Conservation (phyloP, 352 stramenopile genomes). For the Phytopythium vexans region DNA sequence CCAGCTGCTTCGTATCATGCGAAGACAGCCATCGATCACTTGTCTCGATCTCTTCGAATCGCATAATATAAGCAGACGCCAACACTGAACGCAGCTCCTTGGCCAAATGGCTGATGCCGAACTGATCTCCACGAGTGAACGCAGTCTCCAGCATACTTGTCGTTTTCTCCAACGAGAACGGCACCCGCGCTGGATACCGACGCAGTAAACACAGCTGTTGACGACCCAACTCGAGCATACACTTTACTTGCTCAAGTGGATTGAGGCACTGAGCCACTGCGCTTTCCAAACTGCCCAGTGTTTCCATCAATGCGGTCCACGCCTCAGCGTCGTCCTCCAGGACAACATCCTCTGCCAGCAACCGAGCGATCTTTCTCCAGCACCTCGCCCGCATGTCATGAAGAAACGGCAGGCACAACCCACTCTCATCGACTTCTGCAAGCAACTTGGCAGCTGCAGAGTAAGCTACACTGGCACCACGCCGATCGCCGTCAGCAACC, state of each 20-base stretch:
- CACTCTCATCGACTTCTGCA: neutral
- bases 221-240: slow-evolving; percentile 40
- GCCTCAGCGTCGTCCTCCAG: neutral
- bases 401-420: neutral
- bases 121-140: slow-evolving; percentile 23
- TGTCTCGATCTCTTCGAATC: slow-evolving; percentile 17
- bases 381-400: slow-evolving; percentile 27
- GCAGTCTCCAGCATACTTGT: neutral
- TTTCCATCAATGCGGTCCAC: slow-evolving; percentile 17
- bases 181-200: slow-evolving; percentile 22
- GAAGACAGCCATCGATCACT: slow-evolving; percentile 4
- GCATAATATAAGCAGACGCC: slow-evolving; percentile 44
- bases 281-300: slow-evolving; percentile 45
- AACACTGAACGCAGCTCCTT: slow-evolving; percentile 40
- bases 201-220: slow-evolving; percentile 40
- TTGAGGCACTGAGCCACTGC: slow-evolving; percentile 32
- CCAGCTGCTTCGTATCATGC: slow-evolving; percentile 1
- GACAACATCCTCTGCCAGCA: slow-evolving; percentile 1
- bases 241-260: slow-evolving; percentile 46
- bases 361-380: slow-evolving; percentile 42
- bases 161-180: slow-evolving; percentile 23
- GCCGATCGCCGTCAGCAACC: slow-evolving; percentile 1
- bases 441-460: slow-evolving; percentile 2
- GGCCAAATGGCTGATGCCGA: slow-evolving; percentile 43
- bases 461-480: neutral